Evolutionary conservation across 1,284 basidiomycete genomes (phyloP), one percentile per base, ranked within the genome.

Genomic region (Kalmanozyma brasiliensis): DNA sequence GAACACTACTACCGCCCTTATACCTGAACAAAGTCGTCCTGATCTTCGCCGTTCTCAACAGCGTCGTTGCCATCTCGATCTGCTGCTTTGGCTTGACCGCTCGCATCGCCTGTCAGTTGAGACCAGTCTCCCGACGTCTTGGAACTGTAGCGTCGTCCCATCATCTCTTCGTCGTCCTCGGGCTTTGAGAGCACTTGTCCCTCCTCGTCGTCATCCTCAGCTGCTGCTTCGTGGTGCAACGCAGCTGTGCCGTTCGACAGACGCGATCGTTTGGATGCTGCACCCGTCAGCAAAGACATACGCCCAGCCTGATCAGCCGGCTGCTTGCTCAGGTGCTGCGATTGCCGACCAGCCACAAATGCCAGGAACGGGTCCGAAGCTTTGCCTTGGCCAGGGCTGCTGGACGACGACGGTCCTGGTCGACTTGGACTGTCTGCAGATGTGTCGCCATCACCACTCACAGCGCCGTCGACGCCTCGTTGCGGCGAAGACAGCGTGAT

Each of bases 321-420:
- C 29, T 43, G 30, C 26, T 52, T 49, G 19, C 62, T 55, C 10
- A 62, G 43, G 23, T 67, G 53, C 20, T 70, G 62, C 24, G 60
- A 71, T 30, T 60, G 56, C 4, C 66, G 43, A 9, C 66, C 71
- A 2, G 68, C 74, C 10, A 76, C 74, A 45, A 74, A 76, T 1
- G 71, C 71, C 14, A 76, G 51, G 52, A 76, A 76, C 1, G 74
- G 74, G 58, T 76, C 74, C 0, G 59, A 42, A 2, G 48, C 35
- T 38, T 61, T 70, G 34, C 32, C 20, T n/a, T 40, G 23, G 17
- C 26, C 20, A 16, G 22, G 40, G 22, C 34, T 36, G 11, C 20
- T 32, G 8, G 48, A 7, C 1, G 52, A 14, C 13, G 36, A 29
- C 2, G 24, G 5, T 19, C 52, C 26, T 0, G 41, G 8, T 22